Conservation (phyloP, 129 eudicot species). For the Sambucus nigra region DNA sequence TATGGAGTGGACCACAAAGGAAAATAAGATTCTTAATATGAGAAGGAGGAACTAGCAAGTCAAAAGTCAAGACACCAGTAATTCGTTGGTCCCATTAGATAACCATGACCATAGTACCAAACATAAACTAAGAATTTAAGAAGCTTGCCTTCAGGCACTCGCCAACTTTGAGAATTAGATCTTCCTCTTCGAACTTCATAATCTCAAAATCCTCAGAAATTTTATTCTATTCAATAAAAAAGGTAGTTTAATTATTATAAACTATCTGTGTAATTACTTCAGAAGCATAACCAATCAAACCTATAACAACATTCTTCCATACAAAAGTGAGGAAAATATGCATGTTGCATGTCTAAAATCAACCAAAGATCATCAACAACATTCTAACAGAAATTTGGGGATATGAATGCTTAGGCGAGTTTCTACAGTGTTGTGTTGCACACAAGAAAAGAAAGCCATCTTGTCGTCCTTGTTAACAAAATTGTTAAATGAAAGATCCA, state of each 20-base stretch:
- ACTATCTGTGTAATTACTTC: too few species aligned
- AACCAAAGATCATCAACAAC: slow-evolving; percentile 2
- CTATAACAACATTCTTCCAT: not conserved
- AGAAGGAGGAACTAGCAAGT: too few species aligned
- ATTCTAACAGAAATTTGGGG: not conserved
- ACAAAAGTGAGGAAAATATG: not conserved
- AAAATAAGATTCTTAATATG: too few species aligned
- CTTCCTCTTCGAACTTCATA: slow-evolving; percentile 57
- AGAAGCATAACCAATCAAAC: not conserved
- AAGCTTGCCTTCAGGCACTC: slow-evolving; percentile 79
- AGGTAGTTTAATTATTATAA: slow-evolving; percentile 6
- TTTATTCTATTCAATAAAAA: slow-evolving; percentile 40
- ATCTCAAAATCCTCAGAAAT: slow-evolving; percentile 63
- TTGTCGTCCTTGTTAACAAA: slow-evolving; percentile 91
- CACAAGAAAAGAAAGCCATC: slow-evolving; percentile 72
- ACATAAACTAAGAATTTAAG: too few species aligned
- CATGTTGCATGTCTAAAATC: not conserved
- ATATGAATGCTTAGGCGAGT: slow-evolving; percentile 68
- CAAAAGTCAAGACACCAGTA: too few species aligned
- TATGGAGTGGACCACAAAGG: too few species aligned
- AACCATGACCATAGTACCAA: too few species aligned
- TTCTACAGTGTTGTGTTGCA: slow-evolving; percentile 87
- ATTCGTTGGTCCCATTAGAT: too few species aligned
- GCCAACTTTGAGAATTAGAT: slow-evolving; percentile 77
- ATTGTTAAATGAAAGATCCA: slow-evolving; percentile 88